Base-by-base conservation (phyloP, 805 yeast species). In the Maudiozyma turicensis region DNA sequence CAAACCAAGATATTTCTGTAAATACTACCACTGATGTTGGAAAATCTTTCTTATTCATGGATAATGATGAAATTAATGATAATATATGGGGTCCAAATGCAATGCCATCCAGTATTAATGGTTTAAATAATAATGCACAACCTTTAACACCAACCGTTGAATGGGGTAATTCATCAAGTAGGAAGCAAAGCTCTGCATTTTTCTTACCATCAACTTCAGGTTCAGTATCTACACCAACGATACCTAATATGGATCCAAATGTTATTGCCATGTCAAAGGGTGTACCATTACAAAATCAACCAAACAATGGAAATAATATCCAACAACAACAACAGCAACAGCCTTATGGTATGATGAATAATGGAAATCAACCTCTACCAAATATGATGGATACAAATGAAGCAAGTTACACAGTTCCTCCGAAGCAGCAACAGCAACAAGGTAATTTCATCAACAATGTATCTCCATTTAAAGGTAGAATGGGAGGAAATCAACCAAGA, bases 21-120 rank as follows among this genome's bases (percentile, higher is more conserved):
- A 44, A 51, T 44, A 20, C 54, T 34, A 35, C 26, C 26, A 42
- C 46, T 69, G 50, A 39, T 26, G 45, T 46, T 35, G 46, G 43
- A n/a, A 50, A 43, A 54, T 70, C 75, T 0, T 58, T 70, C 44
- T 54, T 72, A 32, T 51, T 72, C 46, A 65, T 71, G 72, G 76
- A 72, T 49, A 61, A 58, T 44, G 67, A 63, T 50, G 68, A 63
- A 33, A 60, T 63, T 31, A 65, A 63, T 49, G 68, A 65, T 46
- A 63, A 59, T 47, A 64, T 65, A 33, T 65, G 69, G 69, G 66
- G 67, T 3, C 55, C 66, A 4, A 62, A 54, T 44, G 65, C 63
- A 13, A 57, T 63, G 28, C 60, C 66, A 10, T 53, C 64, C 8
- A 58, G 63, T 46, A 61, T 61, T 47, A 61, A 57, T 45, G 64